Conservation (phyloP, 192 early-diverging fungal species). For the Rhizophagus clarus region DNA sequence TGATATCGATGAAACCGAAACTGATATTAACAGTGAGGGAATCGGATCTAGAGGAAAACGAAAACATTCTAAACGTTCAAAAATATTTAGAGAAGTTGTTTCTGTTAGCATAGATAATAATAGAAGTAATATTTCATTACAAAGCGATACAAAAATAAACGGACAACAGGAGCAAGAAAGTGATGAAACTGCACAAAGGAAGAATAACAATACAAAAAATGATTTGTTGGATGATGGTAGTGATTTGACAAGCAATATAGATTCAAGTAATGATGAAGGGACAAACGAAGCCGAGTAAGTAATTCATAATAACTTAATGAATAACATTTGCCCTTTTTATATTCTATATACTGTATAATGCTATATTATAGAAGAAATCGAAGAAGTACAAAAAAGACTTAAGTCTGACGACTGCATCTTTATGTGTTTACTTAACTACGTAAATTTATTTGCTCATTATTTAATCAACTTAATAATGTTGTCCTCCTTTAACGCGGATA, state of each 20-base stretch:
- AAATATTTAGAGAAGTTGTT: background rate
- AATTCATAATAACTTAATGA: too few relatives aligned
- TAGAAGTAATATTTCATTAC: background rate
- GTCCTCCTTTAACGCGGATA: background rate
- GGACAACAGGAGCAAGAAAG: background rate
- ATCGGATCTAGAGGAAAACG: background rate
- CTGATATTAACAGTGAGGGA: background rate
- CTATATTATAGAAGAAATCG: background rate
- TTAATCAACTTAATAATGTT: background rate
- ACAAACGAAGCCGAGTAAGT: background rate
- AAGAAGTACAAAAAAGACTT: background rate
- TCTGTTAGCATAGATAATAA: background rate
- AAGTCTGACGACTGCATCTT: background rate
- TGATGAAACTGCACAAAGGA: background rate
- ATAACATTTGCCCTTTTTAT: background rate
- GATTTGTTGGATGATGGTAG: background rate
- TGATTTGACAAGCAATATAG: background rate
- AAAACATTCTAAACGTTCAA: background rate
- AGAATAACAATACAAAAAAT: background rate
- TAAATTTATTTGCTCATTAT: background rate
- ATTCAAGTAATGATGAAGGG: background rate
- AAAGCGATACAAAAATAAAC: background rate
- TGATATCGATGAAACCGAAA: background rate
- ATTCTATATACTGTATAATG: background rate
- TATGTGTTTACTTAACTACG: background rate